Percentiles rank a stretch among this genome's conserved stretches.
These are phyloP conservation scores for Collybia sordida DNA, from an alignment of 768 basidiomycete genomes.

Conservation along the genomic window DNA sequence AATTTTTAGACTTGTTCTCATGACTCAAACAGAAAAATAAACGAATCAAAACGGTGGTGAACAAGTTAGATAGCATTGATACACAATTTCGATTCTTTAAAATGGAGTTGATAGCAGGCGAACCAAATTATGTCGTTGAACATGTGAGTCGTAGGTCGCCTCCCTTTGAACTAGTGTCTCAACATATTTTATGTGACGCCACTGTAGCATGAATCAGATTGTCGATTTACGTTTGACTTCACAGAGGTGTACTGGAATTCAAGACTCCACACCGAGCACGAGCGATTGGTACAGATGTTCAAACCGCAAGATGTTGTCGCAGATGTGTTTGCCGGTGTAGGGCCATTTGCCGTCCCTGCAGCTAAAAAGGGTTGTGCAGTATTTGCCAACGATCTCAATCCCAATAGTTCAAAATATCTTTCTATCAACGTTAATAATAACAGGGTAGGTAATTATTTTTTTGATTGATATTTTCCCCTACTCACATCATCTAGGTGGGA, in stretches of 20 bases:
- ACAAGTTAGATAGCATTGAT: conserved; percentile 88
- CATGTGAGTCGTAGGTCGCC: conserved; percentile 56
- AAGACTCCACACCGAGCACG: conserved; percentile 88
- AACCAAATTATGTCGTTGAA: conserved; percentile 81
- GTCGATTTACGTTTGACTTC: conserved; percentile 92
- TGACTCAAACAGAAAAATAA: conserved; percentile 73
- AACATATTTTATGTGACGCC: background rate
- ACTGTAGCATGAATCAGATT: conserved; percentile 76
- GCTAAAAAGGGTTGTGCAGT: conserved; percentile 90
- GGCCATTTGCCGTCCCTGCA: conserved; percentile 93
- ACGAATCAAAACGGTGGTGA: conserved; percentile 83
- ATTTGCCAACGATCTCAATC: conserved; percentile 93
- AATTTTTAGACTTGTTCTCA: conserved; percentile 1
- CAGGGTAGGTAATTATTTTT: conserved; percentile 50
- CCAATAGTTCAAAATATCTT: conserved; percentile 79
- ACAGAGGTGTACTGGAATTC: conserved; percentile 98
- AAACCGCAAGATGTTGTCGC: conserved; percentile 76
- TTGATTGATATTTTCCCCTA: conserved; percentile 2
- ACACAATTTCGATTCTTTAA: conserved; percentile 88
- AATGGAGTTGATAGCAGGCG: conserved; percentile 96
- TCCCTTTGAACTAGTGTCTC: background rate
- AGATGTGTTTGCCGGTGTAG: conserved; percentile 97
- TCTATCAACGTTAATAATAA: conserved; percentile 72
- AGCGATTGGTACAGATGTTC: conserved; percentile 77
- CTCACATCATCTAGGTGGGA: conserved; percentile 51